phyloP scores from a whole-genome alignment of 1,284 basidiomycete genomes.

The Fomitiporia mediterranea region DNA sequence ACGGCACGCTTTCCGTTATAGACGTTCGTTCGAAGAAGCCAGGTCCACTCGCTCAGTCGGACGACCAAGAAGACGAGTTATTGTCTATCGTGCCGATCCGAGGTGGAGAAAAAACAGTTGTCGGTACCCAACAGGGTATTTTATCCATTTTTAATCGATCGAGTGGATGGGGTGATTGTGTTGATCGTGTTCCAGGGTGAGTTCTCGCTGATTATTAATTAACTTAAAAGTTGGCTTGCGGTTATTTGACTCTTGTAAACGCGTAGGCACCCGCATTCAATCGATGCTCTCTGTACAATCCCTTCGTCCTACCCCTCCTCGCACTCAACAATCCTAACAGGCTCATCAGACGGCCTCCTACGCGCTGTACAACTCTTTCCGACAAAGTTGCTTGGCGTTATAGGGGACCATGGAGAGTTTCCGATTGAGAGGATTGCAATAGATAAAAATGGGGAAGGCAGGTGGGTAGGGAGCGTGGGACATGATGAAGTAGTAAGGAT shows the following conservation, averaged over 20 bases:
- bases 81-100: conserved; percentile 75
- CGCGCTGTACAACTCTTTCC: conserved; percentile 88
- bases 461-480: conserved; percentile 91
- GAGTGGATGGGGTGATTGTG: conserved; percentile 88
- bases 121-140: conserved; percentile 91
- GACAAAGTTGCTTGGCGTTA: conserved; percentile 85
- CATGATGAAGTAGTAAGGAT: conserved; percentile 86
- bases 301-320: conserved; percentile 63
- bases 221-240: too few relatives aligned
- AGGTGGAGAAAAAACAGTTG: conserved; percentile 76
- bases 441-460: conserved; percentile 46
- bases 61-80: conserved; percentile 95
- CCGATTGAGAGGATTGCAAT: conserved; percentile 85
- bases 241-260: too few relatives aligned
- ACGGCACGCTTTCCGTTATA: conserved; percentile 87
- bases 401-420: conserved; percentile 87
- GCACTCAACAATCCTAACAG: conserved; percentile 78
- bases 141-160: conserved; percentile 85
- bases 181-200: conserved; percentile 87
- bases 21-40: conserved; percentile 78
- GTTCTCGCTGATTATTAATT: conserved; percentile 23
- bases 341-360: conserved; percentile 89
- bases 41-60: conserved; percentile 74
- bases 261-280: conserved; percentile 78
- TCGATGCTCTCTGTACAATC: conserved; percentile 77